Conservation (phyloP, 2,329 filamentous ascomycete genomes). For the Colletotrichum lini region DNA sequence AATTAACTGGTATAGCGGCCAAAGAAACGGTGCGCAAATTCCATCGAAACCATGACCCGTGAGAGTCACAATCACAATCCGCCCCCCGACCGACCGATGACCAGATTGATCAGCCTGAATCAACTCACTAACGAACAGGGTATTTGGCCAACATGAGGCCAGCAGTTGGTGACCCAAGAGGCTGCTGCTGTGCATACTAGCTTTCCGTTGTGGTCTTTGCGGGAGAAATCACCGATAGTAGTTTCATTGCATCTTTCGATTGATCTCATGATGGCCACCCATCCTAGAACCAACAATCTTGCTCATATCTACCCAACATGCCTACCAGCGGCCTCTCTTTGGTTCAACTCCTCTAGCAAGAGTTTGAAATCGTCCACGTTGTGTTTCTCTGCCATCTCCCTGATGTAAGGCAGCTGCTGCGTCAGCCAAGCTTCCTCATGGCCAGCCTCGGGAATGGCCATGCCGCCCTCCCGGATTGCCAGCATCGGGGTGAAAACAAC, state of each 20-base stretch:
- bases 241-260: no score
- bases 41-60: background rate
- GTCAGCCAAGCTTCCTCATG: slow-evolving; percentile 15
- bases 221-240: no score
- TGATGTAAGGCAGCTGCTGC: slow-evolving; percentile 17
- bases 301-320: no score
- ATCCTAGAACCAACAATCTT: no score
- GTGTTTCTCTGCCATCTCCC: slow-evolving; percentile 7
- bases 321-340: background rate
- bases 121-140: no score
- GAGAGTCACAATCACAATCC: background rate
- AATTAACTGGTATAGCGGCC: background rate
- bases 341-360: background rate
- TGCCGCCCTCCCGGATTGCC: slow-evolving; percentile 16
- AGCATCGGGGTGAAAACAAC: slow-evolving; percentile 23
- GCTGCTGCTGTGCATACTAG: no score
- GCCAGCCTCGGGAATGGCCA: slow-evolving; percentile 20
- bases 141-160: no score
- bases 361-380: background rate
- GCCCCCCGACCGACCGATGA: no score
- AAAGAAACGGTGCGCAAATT: background rate
- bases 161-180: no score
- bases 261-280: no score
- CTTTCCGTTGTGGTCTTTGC: no score
- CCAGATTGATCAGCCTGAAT: no score